Conservation (phyloP, 2,329 filamentous ascomycete genomes). For the Trichoderma sp. region DNA sequence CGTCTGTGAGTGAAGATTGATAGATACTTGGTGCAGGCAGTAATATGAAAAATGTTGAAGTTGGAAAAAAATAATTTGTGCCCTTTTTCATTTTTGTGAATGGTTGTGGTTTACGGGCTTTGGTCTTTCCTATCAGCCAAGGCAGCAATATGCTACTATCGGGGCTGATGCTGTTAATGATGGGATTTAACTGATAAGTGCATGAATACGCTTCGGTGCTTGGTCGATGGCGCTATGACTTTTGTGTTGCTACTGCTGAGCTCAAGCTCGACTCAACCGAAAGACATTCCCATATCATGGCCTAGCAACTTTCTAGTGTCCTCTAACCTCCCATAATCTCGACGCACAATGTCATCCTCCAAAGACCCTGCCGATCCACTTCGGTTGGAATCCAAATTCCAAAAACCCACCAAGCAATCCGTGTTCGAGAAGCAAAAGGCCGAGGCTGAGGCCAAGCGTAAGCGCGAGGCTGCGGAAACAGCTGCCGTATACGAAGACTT, state of each 20-base stretch:
- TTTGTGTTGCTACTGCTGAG: neutral
- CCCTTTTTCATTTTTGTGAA: neutral
- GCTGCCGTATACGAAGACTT: slow-evolving; percentile 86
- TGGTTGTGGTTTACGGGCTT: neutral
- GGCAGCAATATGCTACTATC: neutral
- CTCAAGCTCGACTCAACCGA: neutral
- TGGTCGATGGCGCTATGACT: neutral
- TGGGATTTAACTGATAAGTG: neutral
- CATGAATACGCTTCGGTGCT: neutral
- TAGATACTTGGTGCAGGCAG: neutral
- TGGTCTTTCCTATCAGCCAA: neutral
- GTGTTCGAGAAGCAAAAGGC: slow-evolving; percentile 86
- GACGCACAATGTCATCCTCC: slow-evolving; percentile 48
- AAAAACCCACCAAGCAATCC: slow-evolving; percentile 79
- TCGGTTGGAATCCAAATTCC: slow-evolving; percentile 73
- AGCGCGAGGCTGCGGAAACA: slow-evolving; percentile 82
- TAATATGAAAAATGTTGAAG: neutral
- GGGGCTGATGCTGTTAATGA: neutral
- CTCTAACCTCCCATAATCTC: neutral
- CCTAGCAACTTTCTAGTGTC: neutral
- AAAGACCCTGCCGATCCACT: slow-evolving; percentile 62
- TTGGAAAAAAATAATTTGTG: neutral
- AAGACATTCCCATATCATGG: neutral
- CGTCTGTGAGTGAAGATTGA: neutral
- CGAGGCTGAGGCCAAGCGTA: slow-evolving; percentile 84